Conservation (phyloP, 2,329 filamentous ascomycete species). For the Metarhizium album region DNA sequence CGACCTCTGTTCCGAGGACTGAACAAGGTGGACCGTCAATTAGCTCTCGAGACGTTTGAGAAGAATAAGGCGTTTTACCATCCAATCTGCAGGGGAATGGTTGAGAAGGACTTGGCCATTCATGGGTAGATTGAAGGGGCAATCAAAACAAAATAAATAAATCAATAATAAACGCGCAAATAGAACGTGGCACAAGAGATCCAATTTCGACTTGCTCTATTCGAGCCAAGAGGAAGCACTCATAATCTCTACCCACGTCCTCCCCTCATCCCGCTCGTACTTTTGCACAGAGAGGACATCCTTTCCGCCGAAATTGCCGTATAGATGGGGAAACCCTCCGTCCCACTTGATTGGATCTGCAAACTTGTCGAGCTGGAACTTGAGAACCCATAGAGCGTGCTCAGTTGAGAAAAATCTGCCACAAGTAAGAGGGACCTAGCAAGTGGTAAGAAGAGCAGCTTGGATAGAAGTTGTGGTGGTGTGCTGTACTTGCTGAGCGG, state of each 20-base stretch:
- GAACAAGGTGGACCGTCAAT: constrained; percentile 58
- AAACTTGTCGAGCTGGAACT: constrained; percentile 38
- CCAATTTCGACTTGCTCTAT: constrained; percentile 10
- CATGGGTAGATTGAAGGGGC: constrained; percentile 8
- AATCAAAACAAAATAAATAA: neutral
- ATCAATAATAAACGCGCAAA: neutral
- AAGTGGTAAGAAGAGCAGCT: neutral
- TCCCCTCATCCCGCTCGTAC: constrained; percentile 32
- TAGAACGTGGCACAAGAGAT: neutral
- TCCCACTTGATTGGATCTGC: constrained; percentile 42
- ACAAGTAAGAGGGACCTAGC: constrained; percentile 33
- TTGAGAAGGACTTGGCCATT: constrained; percentile 67
- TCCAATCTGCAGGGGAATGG: constrained; percentile 78
- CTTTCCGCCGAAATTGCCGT: constrained; percentile 42
- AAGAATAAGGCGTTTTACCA: constrained; percentile 90
- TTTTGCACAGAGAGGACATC: constrained; percentile 37
- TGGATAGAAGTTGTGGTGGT: neutral
- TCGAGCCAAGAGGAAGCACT: constrained; percentile 29
- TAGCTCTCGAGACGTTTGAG: constrained; percentile 75
- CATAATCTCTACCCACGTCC: constrained; percentile 38
- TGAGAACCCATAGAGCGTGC: constrained; percentile 37
- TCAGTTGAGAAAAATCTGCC: constrained; percentile 31
- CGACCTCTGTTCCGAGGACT: constrained; percentile 71
- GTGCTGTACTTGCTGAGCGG: constrained; percentile 37
- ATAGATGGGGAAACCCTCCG: constrained; percentile 47